Conservation (phyloP, 495 filamentous ascomycete species). For the Aspergillus heteromorphus region DNA sequence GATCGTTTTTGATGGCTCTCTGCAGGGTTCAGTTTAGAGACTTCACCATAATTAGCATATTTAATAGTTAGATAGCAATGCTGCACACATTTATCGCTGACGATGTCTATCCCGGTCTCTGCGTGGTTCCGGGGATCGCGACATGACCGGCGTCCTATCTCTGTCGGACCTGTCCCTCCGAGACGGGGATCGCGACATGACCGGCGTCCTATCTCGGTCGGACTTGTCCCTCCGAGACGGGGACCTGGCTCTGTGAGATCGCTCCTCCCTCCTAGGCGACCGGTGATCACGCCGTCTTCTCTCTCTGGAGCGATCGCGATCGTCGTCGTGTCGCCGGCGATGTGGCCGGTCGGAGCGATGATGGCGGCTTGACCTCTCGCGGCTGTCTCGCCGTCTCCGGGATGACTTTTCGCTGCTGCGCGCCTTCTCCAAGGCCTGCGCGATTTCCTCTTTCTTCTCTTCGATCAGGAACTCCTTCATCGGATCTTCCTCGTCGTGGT, state of each 20-base stretch:
- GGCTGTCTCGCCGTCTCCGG: conserved; percentile 31
- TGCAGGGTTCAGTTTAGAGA: neutral
- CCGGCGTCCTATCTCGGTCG: conserved; percentile 23
- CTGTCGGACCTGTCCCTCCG: conserved; percentile 18
- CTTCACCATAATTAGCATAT: conserved; percentile 2
- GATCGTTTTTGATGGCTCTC: neutral
- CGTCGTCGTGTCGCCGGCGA: conserved; percentile 30
- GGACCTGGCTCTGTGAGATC: conserved; percentile 18
- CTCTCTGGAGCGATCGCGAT: conserved; percentile 29
- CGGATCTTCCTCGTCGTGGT: conserved; percentile 92
- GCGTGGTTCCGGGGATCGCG: conserved; percentile 32
- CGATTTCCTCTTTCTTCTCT: conserved; percentile 84
- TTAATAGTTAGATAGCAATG: conserved; percentile 2
- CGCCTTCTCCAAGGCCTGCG: conserved; percentile 56
- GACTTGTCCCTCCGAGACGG: conserved; percentile 16
- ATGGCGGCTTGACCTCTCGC: conserved; percentile 42
- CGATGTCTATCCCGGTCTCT: conserved; percentile 30
- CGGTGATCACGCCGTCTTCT: conserved; percentile 23
- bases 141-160: conserved; percentile 26
- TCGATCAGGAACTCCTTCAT: conserved; percentile 89
- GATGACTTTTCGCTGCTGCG: conserved; percentile 38
- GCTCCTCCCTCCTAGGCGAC: conserved; percentile 24
- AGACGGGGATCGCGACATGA: conserved; percentile 24
- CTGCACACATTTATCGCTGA: conserved; percentile 20
- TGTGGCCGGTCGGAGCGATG: conserved; percentile 45